phyloP scores from a whole-genome alignment of 352 stramenopile species.

The Globisporangium yorkense region DNA sequence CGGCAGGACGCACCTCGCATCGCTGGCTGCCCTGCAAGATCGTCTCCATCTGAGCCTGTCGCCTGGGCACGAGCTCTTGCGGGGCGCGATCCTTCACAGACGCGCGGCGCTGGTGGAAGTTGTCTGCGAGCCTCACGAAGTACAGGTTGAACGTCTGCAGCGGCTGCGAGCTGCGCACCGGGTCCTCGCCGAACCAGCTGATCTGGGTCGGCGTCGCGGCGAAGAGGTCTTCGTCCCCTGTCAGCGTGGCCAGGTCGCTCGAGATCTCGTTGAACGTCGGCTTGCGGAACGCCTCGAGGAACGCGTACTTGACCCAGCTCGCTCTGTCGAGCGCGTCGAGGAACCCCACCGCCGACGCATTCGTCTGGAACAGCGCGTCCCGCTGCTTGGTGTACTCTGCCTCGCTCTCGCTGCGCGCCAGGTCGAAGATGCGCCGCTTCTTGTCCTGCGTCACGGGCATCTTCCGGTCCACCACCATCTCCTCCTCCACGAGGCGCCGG shows the following conservation, averaged over 20 bases:
- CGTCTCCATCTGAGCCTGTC: constrained; percentile 57
- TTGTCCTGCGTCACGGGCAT: constrained; percentile 55
- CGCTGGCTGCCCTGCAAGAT: constrained; percentile 69
- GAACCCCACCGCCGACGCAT: constrained; percentile 42
- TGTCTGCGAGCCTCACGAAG: constrained; percentile 69
- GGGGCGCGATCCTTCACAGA: constrained; percentile 41
- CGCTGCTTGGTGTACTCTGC: constrained; percentile 61
- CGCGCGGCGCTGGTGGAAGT: constrained; percentile 60
- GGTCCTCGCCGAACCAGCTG: constrained; percentile 58
- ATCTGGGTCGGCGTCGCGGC: constrained; percentile 29
- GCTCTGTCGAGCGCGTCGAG: constrained; percentile 50
- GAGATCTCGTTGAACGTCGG: constrained; percentile 74
- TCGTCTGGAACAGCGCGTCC: constrained; percentile 40
- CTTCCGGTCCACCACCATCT: constrained; percentile 53
- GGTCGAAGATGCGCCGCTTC: constrained; percentile 62
- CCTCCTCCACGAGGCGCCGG: constrained; percentile 65
- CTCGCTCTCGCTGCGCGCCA: constrained; percentile 65
- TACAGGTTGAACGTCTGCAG: constrained; percentile 61
- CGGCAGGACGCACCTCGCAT: constrained; percentile 52
- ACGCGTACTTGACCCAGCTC: constrained; percentile 77
- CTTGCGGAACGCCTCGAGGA: constrained; percentile 53
- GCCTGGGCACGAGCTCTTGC: constrained; percentile 55
- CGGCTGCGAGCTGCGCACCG: constrained; percentile 55
- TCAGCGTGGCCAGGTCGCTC: constrained; percentile 45
- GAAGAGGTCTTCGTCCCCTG: constrained; percentile 36